Evolutionary conservation across 257 asterid species (phyloP), one percentile per base, ranked within the genome.

Genomic region (Mentha longifolia): DNA sequence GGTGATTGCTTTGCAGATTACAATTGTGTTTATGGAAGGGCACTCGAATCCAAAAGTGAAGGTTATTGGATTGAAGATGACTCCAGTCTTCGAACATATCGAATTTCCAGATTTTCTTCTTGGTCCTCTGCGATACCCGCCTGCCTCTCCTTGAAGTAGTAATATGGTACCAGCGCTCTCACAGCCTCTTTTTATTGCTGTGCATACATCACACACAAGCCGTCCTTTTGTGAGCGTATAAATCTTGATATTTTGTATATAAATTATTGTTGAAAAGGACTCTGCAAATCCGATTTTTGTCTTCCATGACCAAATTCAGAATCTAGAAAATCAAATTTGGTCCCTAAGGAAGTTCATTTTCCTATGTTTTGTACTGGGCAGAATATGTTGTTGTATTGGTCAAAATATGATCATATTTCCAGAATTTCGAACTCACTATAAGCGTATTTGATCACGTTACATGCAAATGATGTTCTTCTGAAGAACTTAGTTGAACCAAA

Each of bases 41-140:
- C 94, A 94, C 78, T 87, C 96, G 28, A 94, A 94, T 69, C 75
- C 80, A 64, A 81, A 72, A 39, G 96, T 94, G 46, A 82, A 84
- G 71, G 59, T 94, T 20, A 71, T 94, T 51, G 98, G 97, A 70
- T 17, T 85, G 83, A 89, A 89, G 87, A 76, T 83, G 89, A 83
- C 76, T 6, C 83, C 84, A 3, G 9, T 89, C 43, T 72, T 87
- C 6, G 74, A 85, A 54, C 80, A 87, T 76, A 77, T 89, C 7
- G 79, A 81, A 16, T 84, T 70, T 65, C 91, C 94, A 8, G 85
- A 85, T 76, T 70, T 79, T 58, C 77, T 83, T 16, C 67, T 28
- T 43, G 96, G 92, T 41, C 87, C 92, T 1, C 81, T 85, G 61
- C 85, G 86, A 9, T 87, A 89, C 79, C 83, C 84, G 11, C 61